These are phyloP conservation scores for Nakazawaea populi DNA, from an alignment of 805 yeast species.

Conservation along the genomic window DNA sequence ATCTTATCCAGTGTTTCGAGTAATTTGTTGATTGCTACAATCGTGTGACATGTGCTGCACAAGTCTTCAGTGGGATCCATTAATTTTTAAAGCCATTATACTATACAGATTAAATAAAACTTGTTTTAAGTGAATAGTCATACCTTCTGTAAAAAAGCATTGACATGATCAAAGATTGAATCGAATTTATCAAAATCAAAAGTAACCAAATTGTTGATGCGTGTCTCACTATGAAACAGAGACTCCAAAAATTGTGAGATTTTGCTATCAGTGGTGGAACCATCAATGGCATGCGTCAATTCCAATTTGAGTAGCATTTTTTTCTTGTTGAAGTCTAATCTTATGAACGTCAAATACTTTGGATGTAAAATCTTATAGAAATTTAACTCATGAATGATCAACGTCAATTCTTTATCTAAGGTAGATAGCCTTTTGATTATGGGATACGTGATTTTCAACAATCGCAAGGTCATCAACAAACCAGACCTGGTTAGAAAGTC, in stretches of 20 bases:
- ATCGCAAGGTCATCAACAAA: constrained; percentile 1
- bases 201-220: neutral
- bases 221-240: neutral
- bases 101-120: too few species aligned
- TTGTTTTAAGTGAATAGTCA: too few species aligned
- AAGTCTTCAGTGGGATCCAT: neutral
- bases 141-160: neutral
- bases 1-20: too few species aligned
- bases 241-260: neutral
- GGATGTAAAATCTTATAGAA: neutral
- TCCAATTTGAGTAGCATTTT: neutral
- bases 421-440: neutral
- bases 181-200: constrained; percentile 1
- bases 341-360: neutral
- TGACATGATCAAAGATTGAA: neutral
- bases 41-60: too few species aligned
- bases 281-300: neutral
- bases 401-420: neutral
- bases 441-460: constrained; percentile 6
- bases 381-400: constrained; percentile 7
- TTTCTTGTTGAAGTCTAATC: constrained; percentile 1
- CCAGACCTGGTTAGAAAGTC: constrained; percentile 2
- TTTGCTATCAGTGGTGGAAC: neutral
- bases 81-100: too few species aligned
- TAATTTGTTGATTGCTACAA: too few species aligned